These are phyloP conservation scores for Apiospora aurea DNA, from an alignment of 2,329 filamentous ascomycete species.

Conservation along the genomic window DNA sequence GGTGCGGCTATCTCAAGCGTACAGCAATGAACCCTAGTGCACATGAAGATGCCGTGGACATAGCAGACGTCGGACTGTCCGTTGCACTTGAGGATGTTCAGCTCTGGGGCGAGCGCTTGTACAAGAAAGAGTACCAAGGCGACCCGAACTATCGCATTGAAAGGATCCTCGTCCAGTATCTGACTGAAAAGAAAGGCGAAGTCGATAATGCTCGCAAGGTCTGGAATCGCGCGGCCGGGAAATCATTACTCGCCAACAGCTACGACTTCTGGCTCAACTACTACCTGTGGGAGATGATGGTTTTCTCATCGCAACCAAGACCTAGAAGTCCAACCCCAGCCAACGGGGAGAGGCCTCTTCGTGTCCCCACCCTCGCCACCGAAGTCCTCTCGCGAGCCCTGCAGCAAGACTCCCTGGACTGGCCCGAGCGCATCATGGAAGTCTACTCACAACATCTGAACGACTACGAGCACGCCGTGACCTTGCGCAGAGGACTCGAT, in stretches of 20 bases:
- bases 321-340: conserved; percentile 56
- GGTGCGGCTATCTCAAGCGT: conserved; percentile 93
- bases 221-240: conserved; percentile 74
- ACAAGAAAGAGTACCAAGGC: conserved; percentile 79
- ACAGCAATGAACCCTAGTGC: conserved; percentile 78
- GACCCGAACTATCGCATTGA: conserved; percentile 90
- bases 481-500: conserved; percentile 76
- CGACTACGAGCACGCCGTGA: conserved; percentile 83
- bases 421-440: conserved; percentile 78
- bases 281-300: conserved; percentile 88
- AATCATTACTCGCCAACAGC: conserved; percentile 73
- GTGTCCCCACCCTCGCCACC: conserved; percentile 77
- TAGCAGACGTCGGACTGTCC: conserved; percentile 87
- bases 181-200: conserved; percentile 83
- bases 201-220: conserved; percentile 77
- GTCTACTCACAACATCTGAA: conserved; percentile 83
- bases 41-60: conserved; percentile 82
- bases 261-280: conserved; percentile 95
- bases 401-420: conserved; percentile 69
- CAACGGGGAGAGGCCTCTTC: conserved; percentile 53
- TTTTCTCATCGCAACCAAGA: conserved; percentile 47
- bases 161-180: conserved; percentile 89
- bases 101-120: conserved; percentile 77
- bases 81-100: conserved; percentile 87
- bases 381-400: conserved; percentile 77